phyloP scores from a whole-genome alignment of 2,329 filamentous ascomycete species.

The Sclerotinia trifoliorum region DNA sequence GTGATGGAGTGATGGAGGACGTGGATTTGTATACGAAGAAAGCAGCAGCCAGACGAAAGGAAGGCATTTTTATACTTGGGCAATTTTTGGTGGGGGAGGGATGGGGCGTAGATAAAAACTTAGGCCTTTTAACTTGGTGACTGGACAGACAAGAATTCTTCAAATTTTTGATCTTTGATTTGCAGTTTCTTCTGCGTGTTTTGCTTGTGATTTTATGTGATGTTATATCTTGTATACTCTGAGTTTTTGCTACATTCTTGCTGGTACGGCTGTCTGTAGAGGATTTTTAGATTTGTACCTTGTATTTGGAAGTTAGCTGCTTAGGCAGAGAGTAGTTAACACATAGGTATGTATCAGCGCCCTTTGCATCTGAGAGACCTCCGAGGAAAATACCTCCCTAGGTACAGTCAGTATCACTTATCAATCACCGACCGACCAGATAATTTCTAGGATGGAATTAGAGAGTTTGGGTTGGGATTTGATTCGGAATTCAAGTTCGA shows the following conservation, averaged over 20 bases:
- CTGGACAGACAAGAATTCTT: neutral
- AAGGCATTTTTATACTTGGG: conserved; percentile 25
- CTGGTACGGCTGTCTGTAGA: neutral
- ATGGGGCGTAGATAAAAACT: conserved; percentile 26
- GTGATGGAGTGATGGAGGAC: conserved; percentile 13
- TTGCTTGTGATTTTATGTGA: neutral
- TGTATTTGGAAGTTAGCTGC: neutral
- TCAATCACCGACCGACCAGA: neutral
- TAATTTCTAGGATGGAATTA: neutral
- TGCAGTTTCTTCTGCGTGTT: neutral
- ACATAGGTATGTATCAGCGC: no score
- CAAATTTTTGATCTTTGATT: neutral
- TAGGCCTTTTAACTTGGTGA: neutral
- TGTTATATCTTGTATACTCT: neutral
- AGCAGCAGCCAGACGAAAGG: neutral
- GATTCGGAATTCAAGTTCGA: no score
- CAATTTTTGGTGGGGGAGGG: neutral
- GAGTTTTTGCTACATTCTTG: neutral
- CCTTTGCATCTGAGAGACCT: no score
- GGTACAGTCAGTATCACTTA: no score
- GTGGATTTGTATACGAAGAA: conserved; percentile 25
- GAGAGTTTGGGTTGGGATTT: neutral
- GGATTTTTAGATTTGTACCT: neutral
- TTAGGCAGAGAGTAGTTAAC: no score
- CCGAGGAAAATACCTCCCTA: no score